Base-by-base conservation (phyloP, 768 basidiomycete species). In the Cubamyces lactineus region DNA sequence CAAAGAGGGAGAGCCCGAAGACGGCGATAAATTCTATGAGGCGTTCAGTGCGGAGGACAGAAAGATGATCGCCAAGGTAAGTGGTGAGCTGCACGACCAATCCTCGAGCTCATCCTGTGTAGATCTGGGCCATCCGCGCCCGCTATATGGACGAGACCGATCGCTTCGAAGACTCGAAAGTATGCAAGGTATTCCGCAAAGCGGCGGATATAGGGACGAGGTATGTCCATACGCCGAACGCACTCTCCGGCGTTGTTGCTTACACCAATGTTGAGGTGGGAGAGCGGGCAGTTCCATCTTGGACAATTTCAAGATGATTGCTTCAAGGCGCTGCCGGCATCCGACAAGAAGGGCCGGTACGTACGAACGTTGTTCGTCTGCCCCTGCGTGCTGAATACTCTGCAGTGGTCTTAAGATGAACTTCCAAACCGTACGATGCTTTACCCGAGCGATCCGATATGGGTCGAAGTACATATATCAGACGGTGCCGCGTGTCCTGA, bases 381-480 rank as follows among this genome's bases (percentile, higher is more conserved):
- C 15, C 7, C 16, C 11, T 21, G 3, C 8, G 4, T 39, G 5
- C 64, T 65, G 17, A 34, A 59, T 41, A 12, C 16, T 48, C 13
- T 55, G 23, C 30, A 91, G 91, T 21, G 84, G 83, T 5, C 71
- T 84, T 45, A 84, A 78, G 59, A 86, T 92, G 88, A 85, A 85
- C 67, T 64, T 81, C 6, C 81, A 84, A 55, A 89, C 91, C 19
- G 74, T 94, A 69, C 80, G 80, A 69, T 78, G 82, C 65, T 96
- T 88, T 64, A 79, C 82, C 2, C 84, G 80, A 63, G 89, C 95
- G 1, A 86, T 96, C 48, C 79, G 79, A 69, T 77, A 81, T 70
- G 97, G 97, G 17, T 93, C 95, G 40, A 99, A 99, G 79, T 97
- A 90, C 72, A 88, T 96, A 23, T 98, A 96, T 73, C 96, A 96